Evolutionary conservation across 768 basidiomycete species (phyloP).

Genomic region (Trametes villosa): DNA sequence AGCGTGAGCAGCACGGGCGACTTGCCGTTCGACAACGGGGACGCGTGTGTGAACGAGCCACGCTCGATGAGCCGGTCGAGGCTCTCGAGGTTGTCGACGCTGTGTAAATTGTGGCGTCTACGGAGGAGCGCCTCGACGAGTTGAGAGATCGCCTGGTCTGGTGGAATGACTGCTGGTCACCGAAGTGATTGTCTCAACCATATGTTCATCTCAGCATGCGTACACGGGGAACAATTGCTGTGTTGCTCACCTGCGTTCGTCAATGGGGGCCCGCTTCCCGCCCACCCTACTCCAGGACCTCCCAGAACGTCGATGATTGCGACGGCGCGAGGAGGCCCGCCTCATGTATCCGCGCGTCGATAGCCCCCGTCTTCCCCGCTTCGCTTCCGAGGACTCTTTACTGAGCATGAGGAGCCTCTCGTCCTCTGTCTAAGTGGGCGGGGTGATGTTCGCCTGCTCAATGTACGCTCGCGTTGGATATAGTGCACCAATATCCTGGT

Average conservation of each 20-base stretch:
- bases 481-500: background rate
- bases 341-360: slow-evolving; percentile 86
- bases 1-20: slow-evolving; percentile 83
- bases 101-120: slow-evolving; percentile 78
- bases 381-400: slow-evolving; percentile 87
- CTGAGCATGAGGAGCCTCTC: slow-evolving; percentile 85
- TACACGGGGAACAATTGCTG: slow-evolving; percentile 1
- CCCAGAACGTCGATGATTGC: slow-evolving; percentile 72
- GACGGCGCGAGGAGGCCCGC: slow-evolving; percentile 87
- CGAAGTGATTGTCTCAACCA: slow-evolving; percentile 76
- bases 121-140: slow-evolving; percentile 43
- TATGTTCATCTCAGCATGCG: slow-evolving; percentile 30
- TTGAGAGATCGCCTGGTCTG: slow-evolving; percentile 66
- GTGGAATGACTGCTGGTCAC: slow-evolving; percentile 89
- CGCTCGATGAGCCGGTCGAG: slow-evolving; percentile 87
- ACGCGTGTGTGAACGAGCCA: slow-evolving; percentile 87
- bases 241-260: slow-evolving; percentile 71
- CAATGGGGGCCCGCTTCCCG: slow-evolving; percentile 66
- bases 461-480: slow-evolving; percentile 43
- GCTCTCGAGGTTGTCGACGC: slow-evolving; percentile 86
- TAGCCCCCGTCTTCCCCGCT: slow-evolving; percentile 78
- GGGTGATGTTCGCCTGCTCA: slow-evolving; percentile 85
- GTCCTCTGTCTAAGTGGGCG: slow-evolving; percentile 81
- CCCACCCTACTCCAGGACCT: slow-evolving; percentile 93
- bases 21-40: slow-evolving; percentile 93